These are phyloP conservation scores for Vitis hybrid DNA, from an alignment of 177 flowering plant genomes.

Conservation along the genomic window DNA sequence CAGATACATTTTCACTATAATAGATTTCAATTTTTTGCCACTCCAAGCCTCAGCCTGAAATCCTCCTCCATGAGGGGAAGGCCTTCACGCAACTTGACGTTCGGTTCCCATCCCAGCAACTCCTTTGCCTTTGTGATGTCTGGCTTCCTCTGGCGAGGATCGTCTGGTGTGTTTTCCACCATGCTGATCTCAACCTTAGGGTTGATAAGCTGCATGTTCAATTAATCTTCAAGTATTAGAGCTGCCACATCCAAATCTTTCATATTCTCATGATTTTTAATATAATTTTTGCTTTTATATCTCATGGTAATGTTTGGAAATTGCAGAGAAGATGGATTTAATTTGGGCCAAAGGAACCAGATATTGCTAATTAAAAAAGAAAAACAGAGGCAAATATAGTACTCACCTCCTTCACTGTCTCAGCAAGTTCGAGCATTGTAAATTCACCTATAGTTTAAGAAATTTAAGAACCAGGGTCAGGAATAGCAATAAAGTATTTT, in stretches of 20 bases:
- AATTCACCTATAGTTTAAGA: constrained; percentile 55
- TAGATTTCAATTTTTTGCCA: constrained; percentile 27
- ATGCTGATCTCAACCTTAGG: constrained; percentile 35
- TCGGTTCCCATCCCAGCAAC: constrained; percentile 90
- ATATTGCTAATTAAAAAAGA: not conserved
- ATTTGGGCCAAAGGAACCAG: no score
- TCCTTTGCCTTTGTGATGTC: constrained; percentile 81
- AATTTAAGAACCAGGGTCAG: not conserved
- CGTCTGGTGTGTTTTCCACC: constrained; percentile 78
- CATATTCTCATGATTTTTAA: no score
- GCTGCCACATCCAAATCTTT: not conserved
- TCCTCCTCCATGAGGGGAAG: constrained; percentile 94
- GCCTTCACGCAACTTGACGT: constrained; percentile 75
- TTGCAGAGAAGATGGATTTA: no score
- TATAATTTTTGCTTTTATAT: no score
- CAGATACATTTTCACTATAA: not conserved
- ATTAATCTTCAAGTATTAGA: not conserved
- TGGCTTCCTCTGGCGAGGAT: constrained; percentile 91
- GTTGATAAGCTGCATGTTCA: constrained; percentile 31
- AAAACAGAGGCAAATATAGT: not conserved
- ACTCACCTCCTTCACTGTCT: constrained; percentile 85
- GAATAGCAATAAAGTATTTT: not conserved
- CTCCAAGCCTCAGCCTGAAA: constrained; percentile 73
- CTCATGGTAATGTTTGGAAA: no score
- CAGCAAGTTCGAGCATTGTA: constrained; percentile 76